Base-by-base conservation (phyloP, 1,284 basidiomycete species). In the Ganoderma meredithae region DNA sequence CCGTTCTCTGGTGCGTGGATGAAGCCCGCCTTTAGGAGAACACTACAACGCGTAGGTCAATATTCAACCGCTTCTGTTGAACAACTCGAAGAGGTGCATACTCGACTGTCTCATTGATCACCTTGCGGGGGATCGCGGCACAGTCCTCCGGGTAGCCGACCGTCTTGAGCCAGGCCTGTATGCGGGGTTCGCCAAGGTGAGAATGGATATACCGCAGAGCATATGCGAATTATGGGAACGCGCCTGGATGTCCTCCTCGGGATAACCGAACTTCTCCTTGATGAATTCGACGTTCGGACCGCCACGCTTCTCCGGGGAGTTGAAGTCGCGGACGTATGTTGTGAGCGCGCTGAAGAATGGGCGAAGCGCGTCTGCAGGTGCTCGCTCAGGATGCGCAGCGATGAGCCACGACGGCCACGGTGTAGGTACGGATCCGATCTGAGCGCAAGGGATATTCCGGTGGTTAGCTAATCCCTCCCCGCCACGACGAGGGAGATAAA, bases 341-440 rank as follows among this genome's bases (percentile, higher is more conserved):
- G 92, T 88, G 25, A 97, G 85, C 25, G 81, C 79, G 2, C 82
- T 70, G 19, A 98, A 82, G 83, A 97, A 97, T 1, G 78, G 65
- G n/a, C 79, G 79, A 8, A 96, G 81, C 0, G 83, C 83, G 1
- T 77, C 76, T 0, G 85, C 75, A 15, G 87, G 79, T 36, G 90
- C 87, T 12, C 90, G 85, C n/a, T 80, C 83, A 0, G 90, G 89
- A 70, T 94, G 90, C 12, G 95, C 94, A 31, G 94, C 95, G 75
- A 98, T 94, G 66, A 94, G 72, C 97, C 97, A 99, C 1, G 94
- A 96, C 19, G 96, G 95, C 97, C 97, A 99, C 0, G 97, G 97
- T 0, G 97, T 99, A 47, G 91, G 92, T 0, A 96, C 92, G 5
- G 88, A 90, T 19, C 94, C 95, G 71, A 97, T 95, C 91, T 96